These are phyloP conservation scores for Ceratocystis destructans DNA, from an alignment of 2,329 filamentous ascomycete genomes.

Conservation along the genomic window DNA sequence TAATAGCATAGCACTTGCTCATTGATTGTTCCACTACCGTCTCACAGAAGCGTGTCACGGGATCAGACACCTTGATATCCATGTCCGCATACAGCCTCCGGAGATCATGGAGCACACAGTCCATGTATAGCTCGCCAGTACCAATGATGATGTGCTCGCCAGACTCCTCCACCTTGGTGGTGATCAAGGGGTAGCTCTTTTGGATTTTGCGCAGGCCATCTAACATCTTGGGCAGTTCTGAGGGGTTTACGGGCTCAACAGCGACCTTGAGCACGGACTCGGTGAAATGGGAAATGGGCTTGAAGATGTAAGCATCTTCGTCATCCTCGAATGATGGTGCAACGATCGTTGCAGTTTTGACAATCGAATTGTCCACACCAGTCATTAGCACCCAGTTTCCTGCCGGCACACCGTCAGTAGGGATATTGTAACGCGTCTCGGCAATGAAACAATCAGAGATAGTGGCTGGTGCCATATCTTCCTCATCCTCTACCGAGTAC, in stretches of 20 bases:
- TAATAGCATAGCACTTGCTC: conserved; percentile 95
- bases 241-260: conserved; percentile 95
- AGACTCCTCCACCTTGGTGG: conserved; percentile 94
- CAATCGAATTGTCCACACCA: conserved; percentile 93
- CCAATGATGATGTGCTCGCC: conserved; percentile 92
- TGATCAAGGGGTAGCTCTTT: conserved; percentile 91
- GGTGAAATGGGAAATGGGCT: conserved; percentile 83
- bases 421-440: conserved; percentile 84
- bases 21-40: conserved; percentile 95
- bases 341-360: conserved; percentile 89
- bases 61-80: conserved; percentile 98
- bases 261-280: conserved; percentile 97
- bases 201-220: conserved; percentile 93
- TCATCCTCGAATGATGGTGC: conserved; percentile 66
- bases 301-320: conserved; percentile 92
- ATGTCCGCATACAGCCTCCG: conserved; percentile 92
- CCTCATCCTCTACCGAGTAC: conserved; percentile 92
- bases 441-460: conserved; percentile 80
- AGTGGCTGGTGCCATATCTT: conserved; percentile 84
- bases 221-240: conserved; percentile 95
- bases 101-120: conserved; percentile 91
- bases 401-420: conserved; percentile 80
- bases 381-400: conserved; percentile 87
- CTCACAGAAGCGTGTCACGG: conserved; percentile 93
- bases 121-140: conserved; percentile 98